phyloP scores from a whole-genome alignment of 2,329 filamentous ascomycete species.

The Penicillium sp. region DNA sequence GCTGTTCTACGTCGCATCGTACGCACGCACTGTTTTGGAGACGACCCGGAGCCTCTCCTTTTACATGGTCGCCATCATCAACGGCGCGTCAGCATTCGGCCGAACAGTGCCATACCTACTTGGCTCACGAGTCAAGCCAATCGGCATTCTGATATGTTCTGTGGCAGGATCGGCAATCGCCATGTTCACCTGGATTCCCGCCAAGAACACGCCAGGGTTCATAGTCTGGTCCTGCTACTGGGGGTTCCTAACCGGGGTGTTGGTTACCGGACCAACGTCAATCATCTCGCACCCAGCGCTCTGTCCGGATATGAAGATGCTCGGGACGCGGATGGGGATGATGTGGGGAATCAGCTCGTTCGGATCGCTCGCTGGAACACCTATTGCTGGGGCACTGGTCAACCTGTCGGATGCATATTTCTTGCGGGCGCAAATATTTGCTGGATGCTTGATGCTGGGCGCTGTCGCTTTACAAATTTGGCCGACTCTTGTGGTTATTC shows the following conservation, averaged over 20 bases:
- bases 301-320: slow-evolving; percentile 31
- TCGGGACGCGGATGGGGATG: slow-evolving; percentile 39
- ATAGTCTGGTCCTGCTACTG: slow-evolving; percentile 40
- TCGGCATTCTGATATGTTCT: slow-evolving; percentile 28
- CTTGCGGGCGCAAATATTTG: slow-evolving; percentile 37
- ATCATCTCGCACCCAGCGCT: slow-evolving; percentile 38
- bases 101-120: slow-evolving; percentile 55
- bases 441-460: slow-evolving; percentile 38
- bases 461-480: slow-evolving; percentile 33
- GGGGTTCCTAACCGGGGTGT: slow-evolving; percentile 36
- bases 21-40: slow-evolving; percentile 51
- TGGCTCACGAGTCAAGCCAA: slow-evolving; percentile 35
- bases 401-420: slow-evolving; percentile 33
- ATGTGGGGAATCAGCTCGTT: slow-evolving; percentile 43
- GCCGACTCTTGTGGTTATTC: slow-evolving; percentile 32
- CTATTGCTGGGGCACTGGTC: slow-evolving; percentile 39
- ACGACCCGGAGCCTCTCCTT: slow-evolving; percentile 51
- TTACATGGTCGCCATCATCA: slow-evolving; percentile 58
- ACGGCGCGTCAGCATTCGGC: slow-evolving; percentile 56
- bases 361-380: slow-evolving; percentile 36
- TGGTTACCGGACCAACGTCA: slow-evolving; percentile 36
- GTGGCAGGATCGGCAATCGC: slow-evolving; percentile 32
- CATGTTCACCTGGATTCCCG: slow-evolving; percentile 41
- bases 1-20: slow-evolving; percentile 50
- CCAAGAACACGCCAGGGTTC: slow-evolving; percentile 27